Conservation (phyloP, 306 rosid species). For the Vigna radiata region DNA sequence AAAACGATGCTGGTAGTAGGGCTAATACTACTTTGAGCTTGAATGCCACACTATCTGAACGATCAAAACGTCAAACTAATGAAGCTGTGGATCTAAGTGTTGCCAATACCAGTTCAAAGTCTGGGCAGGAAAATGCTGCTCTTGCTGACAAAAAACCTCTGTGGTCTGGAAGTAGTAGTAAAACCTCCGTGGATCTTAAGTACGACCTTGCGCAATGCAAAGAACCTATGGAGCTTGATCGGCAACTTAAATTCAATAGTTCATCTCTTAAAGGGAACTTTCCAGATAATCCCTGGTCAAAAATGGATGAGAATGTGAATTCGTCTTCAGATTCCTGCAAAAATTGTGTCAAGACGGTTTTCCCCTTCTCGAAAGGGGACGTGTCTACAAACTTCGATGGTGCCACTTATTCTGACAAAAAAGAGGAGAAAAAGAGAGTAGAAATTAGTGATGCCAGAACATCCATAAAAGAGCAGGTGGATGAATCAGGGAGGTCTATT, state of each 20-base stretch:
- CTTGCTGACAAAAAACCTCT: conserved; percentile 59
- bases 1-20: conserved; percentile 52
- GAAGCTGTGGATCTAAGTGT: conserved; percentile 49
- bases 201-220: conserved; percentile 50
- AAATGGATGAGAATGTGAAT: conserved; percentile 58
- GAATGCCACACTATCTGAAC: conserved; percentile 56
- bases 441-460: conserved; percentile 64
- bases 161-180: conserved; percentile 79
- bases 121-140: conserved; percentile 54
- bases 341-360: conserved; percentile 81
- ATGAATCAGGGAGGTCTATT: conserved; percentile 81
- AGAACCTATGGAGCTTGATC: conserved; percentile 64
- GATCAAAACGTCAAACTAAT: conserved; percentile 51
- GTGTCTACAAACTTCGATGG: conserved; percentile 56
- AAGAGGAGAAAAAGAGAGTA: conserved; percentile 68
- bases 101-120: conserved; percentile 50
- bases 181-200: conserved; percentile 55
- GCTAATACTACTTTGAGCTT: conserved; percentile 29
- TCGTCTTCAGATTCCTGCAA: conserved; percentile 75
- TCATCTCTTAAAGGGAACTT: conserved; percentile 60
- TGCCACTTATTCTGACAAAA: conserved; percentile 58
- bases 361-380: conserved; percentile 74
- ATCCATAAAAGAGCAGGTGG: conserved; percentile 81
- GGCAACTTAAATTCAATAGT: conserved; percentile 55
- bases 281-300: conserved; percentile 72